A percentile compares a stretch with the other conserved stretches of the same genome.
Evolutionary conservation across 768 basidiomycete species (phyloP).

Genomic region (Rhizopogon salebrosus): DNA sequence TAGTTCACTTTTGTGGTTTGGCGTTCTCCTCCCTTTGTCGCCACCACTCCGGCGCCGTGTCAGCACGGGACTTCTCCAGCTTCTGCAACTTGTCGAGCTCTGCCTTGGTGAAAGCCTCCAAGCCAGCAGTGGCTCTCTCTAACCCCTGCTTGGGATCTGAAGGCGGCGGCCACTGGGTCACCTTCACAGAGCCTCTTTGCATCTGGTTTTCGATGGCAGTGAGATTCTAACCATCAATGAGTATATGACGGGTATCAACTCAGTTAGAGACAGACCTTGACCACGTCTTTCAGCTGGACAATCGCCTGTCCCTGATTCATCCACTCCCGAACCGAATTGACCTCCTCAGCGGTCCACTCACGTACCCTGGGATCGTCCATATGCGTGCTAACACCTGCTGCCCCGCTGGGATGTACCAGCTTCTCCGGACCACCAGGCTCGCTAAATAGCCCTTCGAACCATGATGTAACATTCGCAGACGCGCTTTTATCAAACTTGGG

Average conservation of each 20-base stretch:
- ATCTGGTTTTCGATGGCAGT: conserved; percentile 11
- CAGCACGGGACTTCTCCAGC: conserved; percentile 20
- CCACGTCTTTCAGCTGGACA: conserved; percentile 19
- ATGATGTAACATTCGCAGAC: conserved; percentile 29
- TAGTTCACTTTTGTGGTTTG: neutral
- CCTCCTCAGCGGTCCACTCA: conserved; percentile 35
- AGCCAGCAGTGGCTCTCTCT: conserved; percentile 6
- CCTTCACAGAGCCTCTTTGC: conserved; percentile 1
- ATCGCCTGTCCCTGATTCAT: conserved; percentile 28
- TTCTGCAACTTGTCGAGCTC: conserved; percentile 15
- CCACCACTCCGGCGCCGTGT: conserved; percentile 25
- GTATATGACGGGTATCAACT: neutral
- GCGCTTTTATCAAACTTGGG: conserved; percentile 21
- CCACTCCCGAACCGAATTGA: conserved; percentile 29
- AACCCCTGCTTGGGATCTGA: conserved; percentile 7
- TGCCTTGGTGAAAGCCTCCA: conserved; percentile 22
- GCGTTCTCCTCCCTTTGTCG: conserved; percentile 21
- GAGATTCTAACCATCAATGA: conserved; percentile 9
- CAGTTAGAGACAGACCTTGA: conserved; percentile 17
- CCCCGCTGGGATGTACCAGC: conserved; percentile 13
- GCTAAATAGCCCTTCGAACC: conserved; percentile 24
- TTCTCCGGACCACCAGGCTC: conserved; percentile 14
- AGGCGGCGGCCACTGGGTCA: conserved; percentile 7
- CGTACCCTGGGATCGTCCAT: conserved; percentile 35
- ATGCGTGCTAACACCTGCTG: conserved; percentile 9